Conservation (phyloP, 306 rosid species). For the cucumber (Cucumis sativus) region DNA sequence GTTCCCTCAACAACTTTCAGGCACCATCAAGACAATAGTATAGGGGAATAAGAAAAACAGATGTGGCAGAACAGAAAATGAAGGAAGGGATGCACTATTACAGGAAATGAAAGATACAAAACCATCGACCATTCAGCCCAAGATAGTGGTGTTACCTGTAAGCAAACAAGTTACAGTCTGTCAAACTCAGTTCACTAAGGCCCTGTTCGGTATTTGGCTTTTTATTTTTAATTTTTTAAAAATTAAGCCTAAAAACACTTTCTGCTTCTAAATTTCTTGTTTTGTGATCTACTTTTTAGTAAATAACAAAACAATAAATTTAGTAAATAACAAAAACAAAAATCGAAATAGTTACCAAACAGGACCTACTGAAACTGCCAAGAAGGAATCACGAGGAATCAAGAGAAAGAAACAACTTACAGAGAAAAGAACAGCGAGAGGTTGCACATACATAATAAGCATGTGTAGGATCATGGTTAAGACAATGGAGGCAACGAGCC, state of each 20-base stretch:
- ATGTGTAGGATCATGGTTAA: conserved; percentile 78
- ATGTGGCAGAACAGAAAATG: conserved; percentile 8
- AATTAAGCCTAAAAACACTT: too few relatives aligned
- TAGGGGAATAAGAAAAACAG: not conserved
- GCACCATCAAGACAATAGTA: not conserved
- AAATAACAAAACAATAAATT: too few relatives aligned
- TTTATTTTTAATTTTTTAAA: too few relatives aligned
- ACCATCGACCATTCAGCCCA: conserved; percentile 88
- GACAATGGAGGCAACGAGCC: conserved; percentile 92
- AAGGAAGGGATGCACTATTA: conserved; percentile 13
- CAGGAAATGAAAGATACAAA: conserved; percentile 85
- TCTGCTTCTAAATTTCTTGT: too few relatives aligned
- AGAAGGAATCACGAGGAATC: conserved; percentile 8
- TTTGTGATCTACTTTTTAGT: too few relatives aligned
- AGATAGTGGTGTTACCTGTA: conserved; percentile 80
- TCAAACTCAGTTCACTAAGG: conserved; percentile 8
- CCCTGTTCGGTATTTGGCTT: too few relatives aligned
- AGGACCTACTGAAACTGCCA: not conserved
- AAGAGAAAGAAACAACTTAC: conserved; percentile 45
- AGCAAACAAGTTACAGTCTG: not conserved
- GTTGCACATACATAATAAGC: conserved; percentile 73
- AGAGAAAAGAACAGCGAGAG: conserved; percentile 89
- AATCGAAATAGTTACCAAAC: too few relatives aligned
- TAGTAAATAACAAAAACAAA: too few relatives aligned
- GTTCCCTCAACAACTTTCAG: not conserved